These are phyloP conservation scores for Agastache rugosa DNA, from an alignment of 257 asterid genomes.

Conservation along the genomic window DNA sequence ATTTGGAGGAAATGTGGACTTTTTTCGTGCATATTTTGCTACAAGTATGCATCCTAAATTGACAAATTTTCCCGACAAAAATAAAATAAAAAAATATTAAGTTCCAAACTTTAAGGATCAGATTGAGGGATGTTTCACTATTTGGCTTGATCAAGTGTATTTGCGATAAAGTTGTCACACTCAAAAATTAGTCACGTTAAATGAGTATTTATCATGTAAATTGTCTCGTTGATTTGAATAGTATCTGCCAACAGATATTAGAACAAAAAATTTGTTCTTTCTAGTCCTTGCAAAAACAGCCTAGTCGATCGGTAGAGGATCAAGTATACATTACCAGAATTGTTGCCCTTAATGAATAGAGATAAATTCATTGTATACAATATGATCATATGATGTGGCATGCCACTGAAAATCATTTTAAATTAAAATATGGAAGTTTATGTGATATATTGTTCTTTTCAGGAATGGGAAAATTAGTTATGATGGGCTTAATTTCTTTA, in stretches of 20 bases:
- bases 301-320: no score
- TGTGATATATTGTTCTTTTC: not conserved
- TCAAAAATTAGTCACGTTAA: conserved; percentile 8
- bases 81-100: not conserved
- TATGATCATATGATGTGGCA: no score
- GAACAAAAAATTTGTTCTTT: not conserved
- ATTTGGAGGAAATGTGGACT: conserved; percentile 12
- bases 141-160: conserved; percentile 16
- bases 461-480: not conserved
- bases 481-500: not conserved
- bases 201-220: not conserved
- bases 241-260: not conserved
- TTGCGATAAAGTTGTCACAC: conserved; percentile 18
- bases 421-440: no score
- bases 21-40: conserved; percentile 4
- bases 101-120: conserved; percentile 37
- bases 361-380: no score
- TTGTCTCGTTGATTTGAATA: not conserved
- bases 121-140: conserved; percentile 7
- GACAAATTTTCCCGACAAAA: conserved; percentile 13
- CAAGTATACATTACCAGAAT: no score
- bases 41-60: conserved; percentile 8
- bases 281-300: no score
- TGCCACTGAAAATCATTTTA: no score
- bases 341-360: no score